phyloP scores from a whole-genome alignment of 495 filamentous ascomycete species.

The Chaetomium fimeti region DNA sequence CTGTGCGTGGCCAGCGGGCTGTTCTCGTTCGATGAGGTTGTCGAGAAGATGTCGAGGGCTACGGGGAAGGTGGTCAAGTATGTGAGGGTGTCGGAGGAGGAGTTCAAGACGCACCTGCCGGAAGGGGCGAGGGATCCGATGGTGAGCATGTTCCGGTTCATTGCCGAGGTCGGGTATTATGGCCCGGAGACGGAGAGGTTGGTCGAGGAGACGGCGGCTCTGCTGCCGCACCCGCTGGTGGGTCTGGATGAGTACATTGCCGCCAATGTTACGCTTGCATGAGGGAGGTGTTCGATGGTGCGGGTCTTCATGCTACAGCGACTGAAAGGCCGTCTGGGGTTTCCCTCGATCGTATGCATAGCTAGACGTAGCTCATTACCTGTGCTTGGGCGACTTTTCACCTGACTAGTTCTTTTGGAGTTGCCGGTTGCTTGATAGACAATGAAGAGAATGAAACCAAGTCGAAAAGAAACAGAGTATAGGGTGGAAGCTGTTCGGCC shows the following conservation, averaged over 20 bases:
- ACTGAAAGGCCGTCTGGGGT: no score
- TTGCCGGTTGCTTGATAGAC: no score
- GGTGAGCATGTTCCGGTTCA: slow-evolving; percentile 38
- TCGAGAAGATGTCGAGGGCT: slow-evolving; percentile 37
- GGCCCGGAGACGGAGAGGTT: slow-evolving; percentile 41
- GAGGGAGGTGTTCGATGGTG: not conserved
- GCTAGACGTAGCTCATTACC: no score
- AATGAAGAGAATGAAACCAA: no score
- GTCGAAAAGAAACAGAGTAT: no score
- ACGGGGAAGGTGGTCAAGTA: slow-evolving; percentile 51
- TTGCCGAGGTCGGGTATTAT: slow-evolving; percentile 50
- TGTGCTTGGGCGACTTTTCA: no score
- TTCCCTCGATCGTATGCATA: no score
- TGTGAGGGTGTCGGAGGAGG: slow-evolving; percentile 43
- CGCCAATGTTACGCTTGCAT: not conserved
- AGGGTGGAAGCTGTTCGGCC: no score
- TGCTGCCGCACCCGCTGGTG: not conserved
- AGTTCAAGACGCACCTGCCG: slow-evolving; percentile 37
- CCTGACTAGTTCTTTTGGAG: no score
- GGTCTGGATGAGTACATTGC: slow-evolving; percentile 4
- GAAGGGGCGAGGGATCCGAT: slow-evolving; percentile 31
- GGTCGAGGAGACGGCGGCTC: not conserved
- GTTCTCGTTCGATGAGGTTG: slow-evolving; percentile 43
- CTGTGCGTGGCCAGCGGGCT: slow-evolving; percentile 43
- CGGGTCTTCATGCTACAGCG: not conserved